Evolutionary conservation across 768 basidiomycete species (phyloP), one percentile per base, ranked within the genome.

Genomic region (Fomitopsis pulvina): DNA sequence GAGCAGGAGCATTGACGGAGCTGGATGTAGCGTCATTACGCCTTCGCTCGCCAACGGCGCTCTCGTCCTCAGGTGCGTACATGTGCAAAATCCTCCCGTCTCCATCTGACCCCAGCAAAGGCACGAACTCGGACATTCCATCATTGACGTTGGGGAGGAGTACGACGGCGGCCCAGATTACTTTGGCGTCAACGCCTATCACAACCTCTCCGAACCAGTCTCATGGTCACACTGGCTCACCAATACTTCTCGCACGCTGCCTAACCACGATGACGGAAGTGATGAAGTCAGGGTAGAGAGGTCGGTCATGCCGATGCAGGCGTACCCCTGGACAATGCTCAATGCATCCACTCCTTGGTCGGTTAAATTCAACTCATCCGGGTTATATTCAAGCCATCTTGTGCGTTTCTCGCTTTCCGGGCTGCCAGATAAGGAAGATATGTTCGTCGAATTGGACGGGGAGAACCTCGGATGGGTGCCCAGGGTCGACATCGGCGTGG

Each of bases 101-200:
- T 4, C 22, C 25, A 9, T 26, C 7, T 32, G 39, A 39, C 28
- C 12, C 4, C 2, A 26, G 10, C n/a, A 14, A 32, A 67, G 66
- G 5, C 87, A 88, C 58, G 87, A 89, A 63, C 77, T 89, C 1
- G 87, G 87, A 0, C 87, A 91, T 65, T 87, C 85, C 21, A 78
- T 89, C 42, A 85, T 89, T 56, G 68, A 78, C 6, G 81, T 87
- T 18, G 88, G 88, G 3, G 88, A 90, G 66, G 87, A 89, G 66
- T 89, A 91, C 60, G 88, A 90, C 55, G 87, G 87, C 11, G 87
- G 85, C 3, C 79, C 65, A 52, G 81, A 71, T 2, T 91, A 90
- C 63, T 86, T 75, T 57, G 87, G 87, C 14, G 71, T 74, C 29
- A 87, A 91, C 58, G 76, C 84, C 3, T 71, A 73, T 24, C 66